Percentiles rank a stretch among this genome's conserved stretches.
These are phyloP conservation scores for Cercospora zeae-maydis DNA, from an alignment of 2,329 filamentous ascomycete genomes.

Conservation along the genomic window DNA sequence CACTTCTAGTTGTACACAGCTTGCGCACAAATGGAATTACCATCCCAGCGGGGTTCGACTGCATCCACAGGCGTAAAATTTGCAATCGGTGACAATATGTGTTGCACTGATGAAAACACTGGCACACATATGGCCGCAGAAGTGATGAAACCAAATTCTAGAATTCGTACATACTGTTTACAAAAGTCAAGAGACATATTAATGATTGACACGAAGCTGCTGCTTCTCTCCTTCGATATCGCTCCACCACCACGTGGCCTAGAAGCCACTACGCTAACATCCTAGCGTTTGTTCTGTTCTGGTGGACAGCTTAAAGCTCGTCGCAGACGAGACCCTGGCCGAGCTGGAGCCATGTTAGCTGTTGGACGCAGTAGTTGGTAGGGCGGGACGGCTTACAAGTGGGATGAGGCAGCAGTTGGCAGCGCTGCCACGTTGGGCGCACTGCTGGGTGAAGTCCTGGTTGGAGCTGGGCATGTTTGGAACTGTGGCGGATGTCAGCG, in stretches of 20 bases:
- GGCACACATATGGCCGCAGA: too few relatives aligned
- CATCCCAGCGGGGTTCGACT: too few relatives aligned
- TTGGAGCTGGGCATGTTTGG: neutral
- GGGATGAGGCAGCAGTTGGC: conserved; percentile 5
- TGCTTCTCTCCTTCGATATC: neutral
- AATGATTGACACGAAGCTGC: neutral
- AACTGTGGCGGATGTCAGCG: neutral
- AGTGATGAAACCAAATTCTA: neutral
- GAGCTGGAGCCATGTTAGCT: neutral
- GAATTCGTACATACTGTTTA: neutral
- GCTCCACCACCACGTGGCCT: neutral
- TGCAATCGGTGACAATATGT: too few relatives aligned
- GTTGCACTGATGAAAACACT: too few relatives aligned
- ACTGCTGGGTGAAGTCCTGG: neutral
- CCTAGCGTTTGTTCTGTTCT: too few relatives aligned
- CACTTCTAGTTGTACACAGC: neutral
- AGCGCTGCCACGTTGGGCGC: neutral
- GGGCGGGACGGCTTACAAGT: neutral
- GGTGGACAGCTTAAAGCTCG: conserved; percentile 1
- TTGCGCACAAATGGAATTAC: too few relatives aligned
- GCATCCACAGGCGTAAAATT: too few relatives aligned
- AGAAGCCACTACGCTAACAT: neutral
- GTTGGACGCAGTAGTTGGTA: neutral
- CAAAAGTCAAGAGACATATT: neutral
- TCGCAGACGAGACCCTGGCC: conserved; percentile 7